Evolutionary conservation across 1,284 basidiomycete genomes (phyloP).

Genomic region (Cryptococcus sp.): DNA sequence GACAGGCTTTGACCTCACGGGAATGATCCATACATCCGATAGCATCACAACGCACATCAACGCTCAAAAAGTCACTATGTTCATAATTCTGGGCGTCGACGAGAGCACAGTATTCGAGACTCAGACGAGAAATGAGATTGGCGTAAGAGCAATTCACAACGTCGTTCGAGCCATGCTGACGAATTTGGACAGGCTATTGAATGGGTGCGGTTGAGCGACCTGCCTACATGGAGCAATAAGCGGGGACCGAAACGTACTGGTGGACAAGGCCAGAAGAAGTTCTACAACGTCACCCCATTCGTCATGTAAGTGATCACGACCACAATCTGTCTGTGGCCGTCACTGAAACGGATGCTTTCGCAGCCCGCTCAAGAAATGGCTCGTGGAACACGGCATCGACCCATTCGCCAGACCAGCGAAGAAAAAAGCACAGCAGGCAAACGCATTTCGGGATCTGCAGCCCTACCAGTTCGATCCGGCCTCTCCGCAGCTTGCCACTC

Average conservation of each 20-base stretch:
- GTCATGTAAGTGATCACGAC: slow-evolving; percentile 66
- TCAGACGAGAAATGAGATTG: slow-evolving; percentile 96
- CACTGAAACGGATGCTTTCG: background rate
- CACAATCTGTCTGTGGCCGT: background rate
- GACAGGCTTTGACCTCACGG: slow-evolving; percentile 83
- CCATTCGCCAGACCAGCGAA: slow-evolving; percentile 23
- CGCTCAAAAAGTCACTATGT: slow-evolving; percentile 86
- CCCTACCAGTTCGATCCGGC: slow-evolving; percentile 33
- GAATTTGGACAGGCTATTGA: slow-evolving; percentile 75
- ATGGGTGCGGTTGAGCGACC: slow-evolving; percentile 87
- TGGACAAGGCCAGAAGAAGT: slow-evolving; percentile 63
- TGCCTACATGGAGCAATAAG: slow-evolving; percentile 91
- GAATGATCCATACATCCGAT: slow-evolving; percentile 67
- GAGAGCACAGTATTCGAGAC: slow-evolving; percentile 90
- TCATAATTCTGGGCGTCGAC: slow-evolving; percentile 85
- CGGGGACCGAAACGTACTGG: slow-evolving; percentile 54
- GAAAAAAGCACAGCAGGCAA: slow-evolving; percentile 9
- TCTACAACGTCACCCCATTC: slow-evolving; percentile 95
- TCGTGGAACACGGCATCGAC: slow-evolving; percentile 35
- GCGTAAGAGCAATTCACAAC: slow-evolving; percentile 62
- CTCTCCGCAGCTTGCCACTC: slow-evolving; percentile 12
- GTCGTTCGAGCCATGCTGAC: background rate
- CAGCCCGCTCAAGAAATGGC: slow-evolving; percentile 46
- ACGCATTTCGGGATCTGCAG: slow-evolving; percentile 31
- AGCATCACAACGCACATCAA: slow-evolving; percentile 85